phyloP scores from a whole-genome alignment of 495 filamentous ascomycete species.

The Tetracladium setigerum region DNA sequence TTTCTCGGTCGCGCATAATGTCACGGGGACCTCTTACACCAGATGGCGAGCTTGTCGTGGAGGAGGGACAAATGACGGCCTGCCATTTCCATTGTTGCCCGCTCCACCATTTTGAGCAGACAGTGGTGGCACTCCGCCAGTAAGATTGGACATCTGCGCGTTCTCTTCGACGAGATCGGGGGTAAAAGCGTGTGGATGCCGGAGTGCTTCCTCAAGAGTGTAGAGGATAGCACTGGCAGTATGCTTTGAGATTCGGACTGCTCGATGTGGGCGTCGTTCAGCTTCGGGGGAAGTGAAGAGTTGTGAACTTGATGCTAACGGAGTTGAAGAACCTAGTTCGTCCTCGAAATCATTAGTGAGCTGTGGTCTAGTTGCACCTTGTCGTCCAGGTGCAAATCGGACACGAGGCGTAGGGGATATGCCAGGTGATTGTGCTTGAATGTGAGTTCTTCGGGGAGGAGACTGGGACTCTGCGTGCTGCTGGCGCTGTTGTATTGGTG shows the following conservation, averaged over 20 bases:
- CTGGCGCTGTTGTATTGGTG: slow-evolving; percentile 22
- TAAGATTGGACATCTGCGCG: slow-evolving; percentile 87
- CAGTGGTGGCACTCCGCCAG: slow-evolving; percentile 42
- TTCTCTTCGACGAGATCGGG: slow-evolving; percentile 81
- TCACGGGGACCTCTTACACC: slow-evolving; percentile 55
- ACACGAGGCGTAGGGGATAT: slow-evolving; percentile 16
- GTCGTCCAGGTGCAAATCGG: slow-evolving; percentile 6
- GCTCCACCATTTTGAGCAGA: slow-evolving; percentile 32
- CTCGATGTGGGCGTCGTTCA: slow-evolving; percentile 10
- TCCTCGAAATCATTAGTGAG: slow-evolving; percentile 20
- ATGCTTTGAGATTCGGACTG: slow-evolving; percentile 17
- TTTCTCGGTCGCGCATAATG: slow-evolving; percentile 74
- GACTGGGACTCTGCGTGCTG: slow-evolving; percentile 12
- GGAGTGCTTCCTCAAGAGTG: slow-evolving; percentile 84
- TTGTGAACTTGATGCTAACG: slow-evolving; percentile 9
- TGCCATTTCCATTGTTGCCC: slow-evolving; percentile 24
- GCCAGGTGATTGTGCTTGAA: slow-evolving; percentile 21
- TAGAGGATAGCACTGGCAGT: slow-evolving; percentile 66
- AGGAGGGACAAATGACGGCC: slow-evolving; percentile 7
- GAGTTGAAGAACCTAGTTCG: slow-evolving; percentile 15
- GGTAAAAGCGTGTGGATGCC: slow-evolving; percentile 76
- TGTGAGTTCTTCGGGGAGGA: slow-evolving; percentile 19
- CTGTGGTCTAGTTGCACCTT: background rate
- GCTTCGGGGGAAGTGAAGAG: slow-evolving; percentile 7
- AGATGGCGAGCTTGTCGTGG: slow-evolving; percentile 41